Conservation (phyloP, 768 basidiomycete species). For the Tricholoma sp. region DNA sequence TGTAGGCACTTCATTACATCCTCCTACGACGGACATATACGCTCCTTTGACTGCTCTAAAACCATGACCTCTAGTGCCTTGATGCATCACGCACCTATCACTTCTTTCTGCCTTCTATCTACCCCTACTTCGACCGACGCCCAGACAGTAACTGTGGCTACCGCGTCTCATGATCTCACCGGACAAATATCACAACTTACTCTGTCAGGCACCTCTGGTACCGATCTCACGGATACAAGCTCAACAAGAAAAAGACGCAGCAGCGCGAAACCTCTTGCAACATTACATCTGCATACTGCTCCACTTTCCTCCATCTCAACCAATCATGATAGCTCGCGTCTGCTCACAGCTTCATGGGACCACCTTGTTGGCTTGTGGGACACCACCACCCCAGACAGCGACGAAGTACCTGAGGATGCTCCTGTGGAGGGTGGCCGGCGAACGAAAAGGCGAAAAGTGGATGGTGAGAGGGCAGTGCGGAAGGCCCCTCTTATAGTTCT, state of each 20-base stretch:
- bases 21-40: conserved; percentile 77
- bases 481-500: conserved; percentile 73
- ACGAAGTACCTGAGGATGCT: conserved; percentile 54
- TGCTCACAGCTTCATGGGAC: conserved; percentile 89
- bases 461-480: conserved; percentile 38
- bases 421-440: conserved; percentile 34
- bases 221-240: conserved; percentile 4
- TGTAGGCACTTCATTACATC: conserved; percentile 67
- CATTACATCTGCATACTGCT: conserved; percentile 78
- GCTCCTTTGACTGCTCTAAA: conserved; percentile 70
- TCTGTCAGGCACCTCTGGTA: conserved; percentile 17
- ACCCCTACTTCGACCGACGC: conserved; percentile 21
- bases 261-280: conserved; percentile 46
- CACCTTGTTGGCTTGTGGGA: conserved; percentile 80
- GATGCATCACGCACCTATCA: conserved; percentile 63
- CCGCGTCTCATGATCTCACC: conserved; percentile 76
- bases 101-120: conserved; percentile 56
- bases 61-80: conserved; percentile 42
- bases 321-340: conserved; percentile 47
- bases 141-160: conserved; percentile 42
- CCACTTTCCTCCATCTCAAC: conserved; percentile 71
- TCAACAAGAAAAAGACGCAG: conserved; percentile 39
- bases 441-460: conserved; percentile 64
- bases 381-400: conserved; percentile 50
- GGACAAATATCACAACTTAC: conserved; percentile 49